Base-by-base conservation (phyloP, 2,329 filamentous ascomycete genomes). In the Xylaria sp. region DNA sequence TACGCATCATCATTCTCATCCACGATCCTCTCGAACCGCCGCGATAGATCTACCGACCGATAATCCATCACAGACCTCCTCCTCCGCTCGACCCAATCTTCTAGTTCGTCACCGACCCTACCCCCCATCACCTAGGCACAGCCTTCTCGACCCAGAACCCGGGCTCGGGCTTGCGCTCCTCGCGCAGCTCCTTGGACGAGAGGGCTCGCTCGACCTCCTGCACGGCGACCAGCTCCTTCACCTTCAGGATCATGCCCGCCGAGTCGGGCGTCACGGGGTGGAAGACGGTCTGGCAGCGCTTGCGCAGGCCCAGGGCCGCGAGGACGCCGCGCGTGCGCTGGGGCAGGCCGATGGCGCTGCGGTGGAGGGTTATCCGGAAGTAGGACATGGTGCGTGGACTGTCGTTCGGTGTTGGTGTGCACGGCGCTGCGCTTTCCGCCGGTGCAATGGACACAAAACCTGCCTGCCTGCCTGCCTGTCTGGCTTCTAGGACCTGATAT, bases 321-420 rank as follows among this genome's bases (percentile, higher is more conserved):
- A 97, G 90, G 19, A 94, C 91, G 73, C 90, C 92, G 74, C 87
- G 86, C 63, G 89, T 91, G 73, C 91, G 90, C 72, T 86, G 79
- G 5, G 94, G 93, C 47, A 97, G 87, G 64, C 93, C 93, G 78
- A 97, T 97, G 72, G 90, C 89, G 59, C 90, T 93, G 74, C 93
- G 91, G 79, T 95, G 86, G 59, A 97, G 90, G 49, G 92, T 96
- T 76, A 97, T 92, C 74, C 91, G 90, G 84, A 97, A 97, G 83
- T 86, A 96, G 60, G 88, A 83, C 89, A 93, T 93, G 63, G 19
- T 54, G 17, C 21, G 40, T 25, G 33, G 2, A 4, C n/a, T 21
- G 9, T 7, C 15, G 7, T 40, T 41, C 8, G 8, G n/a, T 41
- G 35, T n/a, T n/a, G n/a, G n/a, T n/a, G n/a, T n/a, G n/a, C n/a